phyloP scores from a whole-genome alignment of 2,329 filamentous ascomycete species.

The Cladophialophora psammophila region DNA sequence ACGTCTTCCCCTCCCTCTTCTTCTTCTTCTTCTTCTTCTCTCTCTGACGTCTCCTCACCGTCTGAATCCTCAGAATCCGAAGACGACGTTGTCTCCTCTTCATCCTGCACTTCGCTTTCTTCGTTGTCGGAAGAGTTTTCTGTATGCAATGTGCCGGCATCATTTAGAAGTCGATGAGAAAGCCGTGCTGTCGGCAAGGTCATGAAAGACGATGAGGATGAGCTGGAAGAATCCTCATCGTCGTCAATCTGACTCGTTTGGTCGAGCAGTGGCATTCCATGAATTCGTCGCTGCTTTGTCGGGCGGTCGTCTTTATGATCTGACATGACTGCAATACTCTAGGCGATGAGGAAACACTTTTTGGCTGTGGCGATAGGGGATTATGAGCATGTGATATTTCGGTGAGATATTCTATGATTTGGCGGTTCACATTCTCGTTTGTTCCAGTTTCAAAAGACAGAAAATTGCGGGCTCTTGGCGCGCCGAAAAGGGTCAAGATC shows the following conservation, averaged over 20 bases:
- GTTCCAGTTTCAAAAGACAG: not conserved
- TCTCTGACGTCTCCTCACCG: conserved; percentile 6
- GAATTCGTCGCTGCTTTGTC: not conserved
- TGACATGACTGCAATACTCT: not conserved
- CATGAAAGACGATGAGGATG: conserved; percentile 5
- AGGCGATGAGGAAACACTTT: not conserved
- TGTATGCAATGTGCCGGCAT: not conserved
- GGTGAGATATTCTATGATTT: not conserved
- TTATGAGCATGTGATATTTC: not conserved
- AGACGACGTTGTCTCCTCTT: conserved; percentile 21
- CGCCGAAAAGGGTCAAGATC: not conserved
- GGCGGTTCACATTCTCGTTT: not conserved
- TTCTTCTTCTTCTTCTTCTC: not conserved
- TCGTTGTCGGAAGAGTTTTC: not conserved
- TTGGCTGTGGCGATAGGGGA: not conserved
- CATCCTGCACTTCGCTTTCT: not conserved
- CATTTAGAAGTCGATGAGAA: not conserved
- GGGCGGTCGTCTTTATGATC: not conserved
- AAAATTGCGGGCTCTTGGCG: not conserved
- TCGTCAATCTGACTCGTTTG: not conserved
- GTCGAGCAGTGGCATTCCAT: not conserved
- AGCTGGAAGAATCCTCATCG: conserved; percentile 10
- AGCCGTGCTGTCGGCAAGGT: not conserved
- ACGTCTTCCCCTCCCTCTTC: not conserved
- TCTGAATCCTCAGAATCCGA: conserved; percentile 17